Conservation (phyloP, 345 rosid species). For the Brassica rapa region DNA sequence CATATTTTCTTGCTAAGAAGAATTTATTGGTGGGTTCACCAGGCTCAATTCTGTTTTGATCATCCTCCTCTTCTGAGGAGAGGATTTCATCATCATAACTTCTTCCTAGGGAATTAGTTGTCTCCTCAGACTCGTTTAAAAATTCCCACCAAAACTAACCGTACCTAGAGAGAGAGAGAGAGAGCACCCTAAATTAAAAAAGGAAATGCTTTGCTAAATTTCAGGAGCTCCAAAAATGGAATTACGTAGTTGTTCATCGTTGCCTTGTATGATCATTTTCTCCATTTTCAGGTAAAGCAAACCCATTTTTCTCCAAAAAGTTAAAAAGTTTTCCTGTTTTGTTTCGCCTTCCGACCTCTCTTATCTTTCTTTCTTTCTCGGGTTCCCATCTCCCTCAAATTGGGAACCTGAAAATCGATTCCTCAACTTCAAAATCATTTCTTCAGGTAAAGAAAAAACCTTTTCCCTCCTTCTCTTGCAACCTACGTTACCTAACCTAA, state of each 20-base stretch:
- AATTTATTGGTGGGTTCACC: too few species aligned
- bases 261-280: conserved; percentile 8
- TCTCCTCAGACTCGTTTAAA: too few species aligned
- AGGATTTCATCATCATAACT: too few species aligned
- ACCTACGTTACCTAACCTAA: background rate
- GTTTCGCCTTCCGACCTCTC: conserved; percentile 18
- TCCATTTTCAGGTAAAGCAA: conserved; percentile 6
- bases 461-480: background rate
- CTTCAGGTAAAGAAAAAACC: conserved; percentile 39
- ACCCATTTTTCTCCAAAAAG: conserved; percentile 3
- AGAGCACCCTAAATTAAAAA: conserved; percentile 32
- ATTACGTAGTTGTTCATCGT: conserved; percentile 11
- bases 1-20: too few species aligned
- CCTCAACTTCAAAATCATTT: conserved; percentile 44
- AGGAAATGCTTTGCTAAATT: conserved; percentile 41
- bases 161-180: conserved; percentile 1
- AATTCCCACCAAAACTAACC: too few species aligned
- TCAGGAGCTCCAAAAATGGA: conserved; percentile 37
- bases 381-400: conserved; percentile 43
- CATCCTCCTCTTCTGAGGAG: too few species aligned
- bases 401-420: conserved; percentile 48
- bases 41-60: too few species aligned
- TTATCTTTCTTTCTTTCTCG: conserved; percentile 44
- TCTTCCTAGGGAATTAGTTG: too few species aligned
- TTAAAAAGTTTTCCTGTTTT: background rate